Percentiles rank a stretch among this genome's conserved stretches.
Conservation (phyloP, 2,329 filamentous ascomycete species). For the Sclerotinia borealis region DNA sequence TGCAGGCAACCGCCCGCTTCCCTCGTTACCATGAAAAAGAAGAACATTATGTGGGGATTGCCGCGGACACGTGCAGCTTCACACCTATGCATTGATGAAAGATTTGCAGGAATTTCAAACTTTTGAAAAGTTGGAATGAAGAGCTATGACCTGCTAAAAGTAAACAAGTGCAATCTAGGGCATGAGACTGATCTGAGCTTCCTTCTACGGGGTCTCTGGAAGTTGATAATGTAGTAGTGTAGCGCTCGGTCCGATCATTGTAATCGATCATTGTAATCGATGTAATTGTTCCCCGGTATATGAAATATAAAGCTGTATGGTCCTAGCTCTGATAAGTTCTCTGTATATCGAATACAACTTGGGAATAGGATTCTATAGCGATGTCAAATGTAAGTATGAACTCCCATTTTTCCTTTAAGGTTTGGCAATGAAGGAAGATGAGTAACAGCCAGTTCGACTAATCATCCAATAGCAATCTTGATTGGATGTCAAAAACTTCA, state of each 20-base stretch:
- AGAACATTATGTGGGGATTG: not conserved
- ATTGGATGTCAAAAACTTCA: not conserved
- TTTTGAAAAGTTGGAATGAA: not conserved
- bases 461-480: not conserved
- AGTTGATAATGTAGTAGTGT: not conserved
- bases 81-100: not conserved
- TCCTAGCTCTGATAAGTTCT: not conserved
- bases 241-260: not conserved
- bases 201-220: slow-evolving; percentile 23
- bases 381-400: not conserved
- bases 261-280: not conserved
- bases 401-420: not conserved
- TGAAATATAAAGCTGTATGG: not conserved
- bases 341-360: not conserved
- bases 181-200: slow-evolving; percentile 12
- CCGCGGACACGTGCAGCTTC: not conserved
- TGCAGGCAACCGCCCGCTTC: not conserved
- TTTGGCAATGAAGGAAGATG: not conserved
- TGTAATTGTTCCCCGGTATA: not conserved
- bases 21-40: slow-evolving; percentile 4
- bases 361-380: not conserved
- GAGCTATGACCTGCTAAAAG: not conserved
- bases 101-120: not conserved
- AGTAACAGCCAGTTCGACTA: not conserved
- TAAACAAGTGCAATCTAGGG: not conserved